Percentiles rank a stretch among this genome's conserved stretches.
phyloP scores from a whole-genome alignment of 257 asterid genomes.

The Solanum okadae region DNA sequence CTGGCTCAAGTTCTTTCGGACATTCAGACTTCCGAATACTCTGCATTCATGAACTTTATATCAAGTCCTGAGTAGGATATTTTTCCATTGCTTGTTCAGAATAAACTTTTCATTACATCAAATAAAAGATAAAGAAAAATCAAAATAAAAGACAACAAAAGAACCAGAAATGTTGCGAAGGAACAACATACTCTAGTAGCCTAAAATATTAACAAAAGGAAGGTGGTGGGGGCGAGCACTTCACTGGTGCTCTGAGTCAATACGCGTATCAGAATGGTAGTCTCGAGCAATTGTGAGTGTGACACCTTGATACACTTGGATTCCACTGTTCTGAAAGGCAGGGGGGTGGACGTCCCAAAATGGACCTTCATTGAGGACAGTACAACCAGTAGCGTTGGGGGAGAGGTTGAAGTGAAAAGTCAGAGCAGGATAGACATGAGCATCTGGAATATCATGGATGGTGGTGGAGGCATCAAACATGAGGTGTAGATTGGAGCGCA shows the following conservation, averaged over 20 bases:
- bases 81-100: neutral
- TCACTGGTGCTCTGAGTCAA: neutral
- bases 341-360: neutral
- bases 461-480: neutral
- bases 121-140: neutral
- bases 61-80: neutral
- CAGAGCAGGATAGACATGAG: neutral
- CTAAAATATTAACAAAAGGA: neutral
- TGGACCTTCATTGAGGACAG: neutral
- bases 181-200: neutral
- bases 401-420: neutral
- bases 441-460: neutral
- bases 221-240: neutral
- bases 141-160: neutral
- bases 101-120: neutral
- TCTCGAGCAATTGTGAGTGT: neutral
- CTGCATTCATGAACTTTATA: conserved; percentile 25
- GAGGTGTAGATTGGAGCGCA: neutral
- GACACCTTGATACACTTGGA: neutral
- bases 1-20: conserved; percentile 65
- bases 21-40: conserved; percentile 55
- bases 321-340: neutral
- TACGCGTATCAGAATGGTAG: neutral
- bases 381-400: neutral
- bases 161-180: neutral